Conservation (phyloP, 192 early-diverging fungal genomes). For the Dimargaris verticillata region DNA sequence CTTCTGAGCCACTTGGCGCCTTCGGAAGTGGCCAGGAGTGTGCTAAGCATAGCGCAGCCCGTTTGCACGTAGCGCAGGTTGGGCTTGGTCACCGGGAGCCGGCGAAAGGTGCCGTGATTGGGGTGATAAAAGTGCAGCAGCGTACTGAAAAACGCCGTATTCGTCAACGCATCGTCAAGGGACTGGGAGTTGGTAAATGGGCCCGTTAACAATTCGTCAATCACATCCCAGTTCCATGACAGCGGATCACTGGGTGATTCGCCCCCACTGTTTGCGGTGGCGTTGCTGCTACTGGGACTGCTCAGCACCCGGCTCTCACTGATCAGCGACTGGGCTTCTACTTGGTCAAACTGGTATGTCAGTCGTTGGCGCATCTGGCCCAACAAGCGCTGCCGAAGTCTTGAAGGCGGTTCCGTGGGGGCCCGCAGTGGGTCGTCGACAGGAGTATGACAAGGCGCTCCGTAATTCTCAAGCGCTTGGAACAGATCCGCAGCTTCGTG, state of each 20-base stretch:
- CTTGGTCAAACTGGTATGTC: not conserved
- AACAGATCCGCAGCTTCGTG: conserved; percentile 5
- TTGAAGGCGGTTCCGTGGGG: not conserved
- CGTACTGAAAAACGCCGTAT: not conserved
- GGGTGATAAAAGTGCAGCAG: not conserved
- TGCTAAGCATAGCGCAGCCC: not conserved
- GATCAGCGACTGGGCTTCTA: not conserved
- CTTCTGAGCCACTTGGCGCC: not conserved
- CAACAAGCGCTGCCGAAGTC: not conserved
- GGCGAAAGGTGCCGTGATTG: not conserved
- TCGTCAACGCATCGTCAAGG: not conserved
- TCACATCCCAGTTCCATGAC: conserved; percentile 8
- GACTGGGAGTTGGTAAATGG: not conserved
- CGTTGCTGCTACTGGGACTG: not conserved
- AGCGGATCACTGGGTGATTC: too few species aligned
- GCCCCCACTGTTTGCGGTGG: too few species aligned
- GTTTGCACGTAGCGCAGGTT: not conserved
- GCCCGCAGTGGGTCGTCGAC: not conserved
- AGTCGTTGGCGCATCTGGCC: not conserved
- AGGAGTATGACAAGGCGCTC: not conserved
- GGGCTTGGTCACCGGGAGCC: not conserved
- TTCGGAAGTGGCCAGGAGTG: not conserved
- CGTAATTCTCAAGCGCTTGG: not conserved
- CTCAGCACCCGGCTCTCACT: conserved; percentile 3
- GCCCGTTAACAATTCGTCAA: conserved; percentile 6